These are phyloP conservation scores for Penicillium waksmanii DNA, from an alignment of 495 filamentous ascomycete species.

Conservation along the genomic window DNA sequence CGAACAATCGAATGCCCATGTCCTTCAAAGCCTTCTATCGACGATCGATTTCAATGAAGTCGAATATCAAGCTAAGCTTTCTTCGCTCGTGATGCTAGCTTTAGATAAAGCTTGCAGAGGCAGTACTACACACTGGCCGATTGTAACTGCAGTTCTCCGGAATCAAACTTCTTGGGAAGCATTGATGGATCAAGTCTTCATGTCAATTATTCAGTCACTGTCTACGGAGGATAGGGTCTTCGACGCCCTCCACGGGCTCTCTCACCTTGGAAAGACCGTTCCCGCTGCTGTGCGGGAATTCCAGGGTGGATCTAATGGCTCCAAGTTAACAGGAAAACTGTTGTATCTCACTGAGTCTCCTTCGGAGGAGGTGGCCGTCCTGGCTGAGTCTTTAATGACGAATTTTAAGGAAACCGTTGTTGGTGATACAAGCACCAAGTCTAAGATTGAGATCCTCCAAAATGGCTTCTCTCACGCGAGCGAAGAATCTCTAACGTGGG, in stretches of 20 bases:
- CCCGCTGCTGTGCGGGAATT: conserved; percentile 43
- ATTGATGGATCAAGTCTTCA: conserved; percentile 47
- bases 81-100: conserved; percentile 41
- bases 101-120: conserved; percentile 42
- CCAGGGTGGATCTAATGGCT: conserved; percentile 49
- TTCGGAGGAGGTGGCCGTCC: conserved; percentile 54
- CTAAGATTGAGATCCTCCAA: conserved; percentile 55
- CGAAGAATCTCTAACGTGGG: conserved; percentile 57
- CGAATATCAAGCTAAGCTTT: conserved; percentile 37
- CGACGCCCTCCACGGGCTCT: conserved; percentile 44
- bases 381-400: conserved; percentile 50
- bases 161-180: conserved; percentile 47
- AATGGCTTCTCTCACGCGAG: conserved; percentile 54
- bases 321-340: conserved; percentile 57
- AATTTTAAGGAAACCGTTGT: conserved; percentile 43
- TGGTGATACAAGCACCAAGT: conserved; percentile 42
- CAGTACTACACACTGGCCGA: conserved; percentile 45
- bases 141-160: conserved; percentile 49
- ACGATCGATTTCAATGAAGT: conserved; percentile 46
- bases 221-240: conserved; percentile 37
- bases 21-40: conserved; percentile 46
- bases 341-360: conserved; percentile 60
- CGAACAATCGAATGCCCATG: conserved; percentile 41
- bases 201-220: conserved; percentile 41
- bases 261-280: conserved; percentile 39